Evolutionary conservation across 495 filamentous ascomycete genomes (phyloP).

Genomic region (Gamarada debralockiae): DNA sequence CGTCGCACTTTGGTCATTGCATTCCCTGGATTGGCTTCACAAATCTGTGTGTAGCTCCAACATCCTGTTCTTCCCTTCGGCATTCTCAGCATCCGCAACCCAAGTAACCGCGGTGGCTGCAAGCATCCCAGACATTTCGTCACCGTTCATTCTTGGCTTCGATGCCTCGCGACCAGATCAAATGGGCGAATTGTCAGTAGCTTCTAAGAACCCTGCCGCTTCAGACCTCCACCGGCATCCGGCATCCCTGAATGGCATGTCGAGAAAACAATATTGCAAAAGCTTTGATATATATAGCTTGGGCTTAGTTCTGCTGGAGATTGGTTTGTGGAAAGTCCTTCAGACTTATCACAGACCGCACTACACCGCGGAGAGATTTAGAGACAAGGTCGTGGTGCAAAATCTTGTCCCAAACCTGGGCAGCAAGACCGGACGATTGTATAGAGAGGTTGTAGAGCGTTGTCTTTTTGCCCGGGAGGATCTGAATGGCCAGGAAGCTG

Average conservation of each 20-base stretch:
- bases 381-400: constrained; percentile 27
- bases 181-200: constrained; percentile 31
- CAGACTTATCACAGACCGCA: constrained; percentile 26
- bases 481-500: constrained; percentile 16
- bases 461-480: constrained; percentile 25
- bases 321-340: constrained; percentile 50
- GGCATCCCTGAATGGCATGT: constrained; percentile 22
- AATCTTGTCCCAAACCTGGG: constrained; percentile 27
- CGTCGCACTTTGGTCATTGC: constrained; percentile 32
- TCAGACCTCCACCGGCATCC: constrained; percentile 33
- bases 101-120: constrained; percentile 17
- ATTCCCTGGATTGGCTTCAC: constrained; percentile 37
- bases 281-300: constrained; percentile 56
- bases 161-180: constrained; percentile 32
- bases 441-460: constrained; percentile 27
- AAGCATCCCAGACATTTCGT: constrained; percentile 20
- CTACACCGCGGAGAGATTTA: constrained; percentile 27
- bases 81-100: constrained; percentile 14
- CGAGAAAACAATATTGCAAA: constrained; percentile 26
- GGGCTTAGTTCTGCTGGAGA: constrained; percentile 55
- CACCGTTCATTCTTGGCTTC: constrained; percentile 32
- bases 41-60: constrained; percentile 31
- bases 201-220: constrained; percentile 18
- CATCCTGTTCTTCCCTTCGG: constrained; percentile 32
- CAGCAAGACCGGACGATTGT: constrained; percentile 27